phyloP scores from a whole-genome alignment of 2,329 filamentous ascomycete species.

The Harringtonia aguacate region DNA sequence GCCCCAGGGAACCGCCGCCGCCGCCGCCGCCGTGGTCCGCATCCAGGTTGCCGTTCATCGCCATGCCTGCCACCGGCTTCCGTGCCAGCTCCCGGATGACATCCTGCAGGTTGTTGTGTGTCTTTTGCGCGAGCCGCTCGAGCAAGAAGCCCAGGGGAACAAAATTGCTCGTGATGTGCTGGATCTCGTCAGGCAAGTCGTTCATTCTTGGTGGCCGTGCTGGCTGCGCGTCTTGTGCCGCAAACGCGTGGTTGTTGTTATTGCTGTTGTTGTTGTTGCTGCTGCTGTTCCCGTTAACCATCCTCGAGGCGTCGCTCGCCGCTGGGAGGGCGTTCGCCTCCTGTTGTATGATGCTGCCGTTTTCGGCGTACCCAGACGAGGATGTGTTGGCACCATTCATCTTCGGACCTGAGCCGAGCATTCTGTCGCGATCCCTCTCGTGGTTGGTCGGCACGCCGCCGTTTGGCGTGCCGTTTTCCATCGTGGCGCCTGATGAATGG shows the following conservation, averaged over 20 bases:
- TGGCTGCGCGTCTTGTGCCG: no score
- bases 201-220: constrained; percentile 28
- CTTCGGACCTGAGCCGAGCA: constrained; percentile 8
- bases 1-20: no score
- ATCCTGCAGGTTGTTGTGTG: constrained; percentile 66
- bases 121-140: constrained; percentile 69
- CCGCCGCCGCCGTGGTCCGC: background rate
- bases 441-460: constrained; percentile 42
- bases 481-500: constrained; percentile 5
- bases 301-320: no score
- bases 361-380: no score
- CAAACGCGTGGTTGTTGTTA: no score
- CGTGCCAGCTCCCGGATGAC: constrained; percentile 60
- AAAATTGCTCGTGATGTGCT: constrained; percentile 66
- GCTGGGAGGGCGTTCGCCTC: no score
- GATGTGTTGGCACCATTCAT: constrained; percentile 2
- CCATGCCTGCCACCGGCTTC: constrained; percentile 46
- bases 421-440: constrained; percentile 31
- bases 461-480: constrained; percentile 35
- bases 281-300: background rate
- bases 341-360: no score
- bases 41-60: constrained; percentile 38
- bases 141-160: constrained; percentile 67
- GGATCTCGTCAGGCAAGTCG: constrained; percentile 49
- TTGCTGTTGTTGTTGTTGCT: background rate